Evolutionary conservation across 129 eudicot genomes (phyloP).

Genomic region (Glebionis coronaria): DNA sequence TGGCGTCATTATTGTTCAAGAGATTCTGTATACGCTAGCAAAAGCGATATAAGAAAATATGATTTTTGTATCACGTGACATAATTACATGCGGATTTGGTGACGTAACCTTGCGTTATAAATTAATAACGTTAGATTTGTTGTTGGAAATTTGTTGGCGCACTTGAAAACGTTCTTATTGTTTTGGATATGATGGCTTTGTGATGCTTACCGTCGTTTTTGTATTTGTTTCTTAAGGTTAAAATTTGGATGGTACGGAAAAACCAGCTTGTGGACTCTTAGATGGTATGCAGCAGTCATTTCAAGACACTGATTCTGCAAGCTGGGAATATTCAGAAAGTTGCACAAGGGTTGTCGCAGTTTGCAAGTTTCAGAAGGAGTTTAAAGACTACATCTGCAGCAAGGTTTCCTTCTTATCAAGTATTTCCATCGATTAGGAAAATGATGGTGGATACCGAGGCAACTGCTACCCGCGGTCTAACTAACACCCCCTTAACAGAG

Average conservation of each 20-base stretch:
- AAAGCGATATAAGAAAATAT: too few species aligned
- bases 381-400: conserved; percentile 28
- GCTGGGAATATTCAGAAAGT: conserved; percentile 40
- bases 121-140: too few species aligned
- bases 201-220: conserved; percentile 10
- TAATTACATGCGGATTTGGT: too few species aligned
- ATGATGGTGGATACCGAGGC: conserved; percentile 72
- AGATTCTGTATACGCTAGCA: too few species aligned
- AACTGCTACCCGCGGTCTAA: conserved; percentile 33
- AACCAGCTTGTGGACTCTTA: conserved; percentile 30
- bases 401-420: conserved; percentile 30
- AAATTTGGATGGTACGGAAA: conserved; percentile 12
- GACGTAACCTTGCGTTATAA: too few species aligned
- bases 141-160: too few species aligned
- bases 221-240: conserved; percentile 16
- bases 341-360: conserved; percentile 30
- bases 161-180: too few species aligned
- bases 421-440: conserved; percentile 30
- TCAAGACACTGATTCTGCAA: conserved; percentile 51
- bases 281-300: conserved; percentile 43
- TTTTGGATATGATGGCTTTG: not conserved
- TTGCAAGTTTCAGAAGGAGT: conserved; percentile 26
- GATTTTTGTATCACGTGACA: too few species aligned
- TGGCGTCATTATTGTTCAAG: not conserved
- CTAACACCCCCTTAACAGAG: conserved; percentile 36